phyloP scores from a whole-genome alignment of 805 yeast genomes.

The Lachancea thermotolerans region DNA sequence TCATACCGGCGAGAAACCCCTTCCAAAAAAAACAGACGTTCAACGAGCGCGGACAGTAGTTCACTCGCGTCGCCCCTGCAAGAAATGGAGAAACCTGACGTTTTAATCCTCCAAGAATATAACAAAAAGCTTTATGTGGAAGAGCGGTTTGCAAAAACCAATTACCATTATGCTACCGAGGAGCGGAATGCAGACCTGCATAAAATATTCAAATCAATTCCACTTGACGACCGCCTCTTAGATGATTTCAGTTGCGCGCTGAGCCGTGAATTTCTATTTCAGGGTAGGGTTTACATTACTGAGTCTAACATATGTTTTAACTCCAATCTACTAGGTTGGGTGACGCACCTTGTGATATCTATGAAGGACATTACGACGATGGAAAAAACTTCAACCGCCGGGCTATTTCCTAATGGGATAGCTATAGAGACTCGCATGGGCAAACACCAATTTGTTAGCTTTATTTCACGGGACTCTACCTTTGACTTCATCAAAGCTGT shows the following conservation, averaged over 20 bases:
- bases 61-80: constrained; percentile 15
- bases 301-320: constrained; percentile 78
- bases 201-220: constrained; percentile 58
- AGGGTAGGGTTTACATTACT: constrained; percentile 80
- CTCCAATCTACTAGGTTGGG: constrained; percentile 79
- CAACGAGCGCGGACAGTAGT: constrained; percentile 7
- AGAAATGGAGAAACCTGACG: constrained; percentile 20
- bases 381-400: constrained; percentile 82
- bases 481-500: constrained; percentile 60
- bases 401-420: constrained; percentile 87
- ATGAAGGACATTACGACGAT: constrained; percentile 53
- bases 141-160: constrained; percentile 52
- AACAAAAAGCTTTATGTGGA: constrained; percentile 45
- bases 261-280: constrained; percentile 76
- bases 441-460: constrained; percentile 80
- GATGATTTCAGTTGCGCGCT: constrained; percentile 91
- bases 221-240: constrained; percentile 61
- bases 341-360: constrained; percentile 68
- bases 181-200: constrained; percentile 73
- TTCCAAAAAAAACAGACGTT: constrained; percentile 3
- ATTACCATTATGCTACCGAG: constrained; percentile 56
- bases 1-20: constrained; percentile 26
- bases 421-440: constrained; percentile 54
- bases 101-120: constrained; percentile 13
- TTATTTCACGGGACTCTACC: constrained; percentile 73